Conservation (phyloP, 768 basidiomycete species). For the Mycena capillaripes region DNA sequence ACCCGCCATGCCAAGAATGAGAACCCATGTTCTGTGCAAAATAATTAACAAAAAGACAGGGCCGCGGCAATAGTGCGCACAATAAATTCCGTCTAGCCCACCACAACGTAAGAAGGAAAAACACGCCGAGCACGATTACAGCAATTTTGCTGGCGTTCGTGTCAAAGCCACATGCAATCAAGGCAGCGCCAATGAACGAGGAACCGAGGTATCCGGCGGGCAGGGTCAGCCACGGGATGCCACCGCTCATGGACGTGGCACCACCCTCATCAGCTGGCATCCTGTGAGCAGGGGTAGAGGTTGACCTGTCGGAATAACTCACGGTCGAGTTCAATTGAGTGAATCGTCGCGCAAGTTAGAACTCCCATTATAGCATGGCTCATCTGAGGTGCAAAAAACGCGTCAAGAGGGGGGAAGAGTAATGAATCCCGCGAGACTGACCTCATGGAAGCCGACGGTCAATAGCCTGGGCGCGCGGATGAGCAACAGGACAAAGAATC, state of each 20-base stretch:
- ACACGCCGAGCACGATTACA: slow-evolving; percentile 82
- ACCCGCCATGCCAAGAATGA: slow-evolving; percentile 85
- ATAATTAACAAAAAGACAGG: neutral
- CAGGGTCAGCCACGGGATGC: slow-evolving; percentile 84
- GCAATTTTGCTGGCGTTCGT: slow-evolving; percentile 92
- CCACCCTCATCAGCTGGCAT: slow-evolving; percentile 88
- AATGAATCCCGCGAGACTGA: slow-evolving; percentile 42
- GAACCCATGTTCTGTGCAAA: slow-evolving; percentile 74
- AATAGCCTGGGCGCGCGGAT: slow-evolving; percentile 64
- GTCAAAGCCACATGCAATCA: slow-evolving; percentile 92
- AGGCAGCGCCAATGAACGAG: slow-evolving; percentile 86
- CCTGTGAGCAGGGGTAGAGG: slow-evolving; percentile 17
- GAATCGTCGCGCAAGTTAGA: slow-evolving; percentile 87
- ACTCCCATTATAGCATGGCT: slow-evolving; percentile 87
- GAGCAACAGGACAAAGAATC: slow-evolving; percentile 5
- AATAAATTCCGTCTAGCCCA: slow-evolving; percentile 85
- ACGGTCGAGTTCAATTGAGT: slow-evolving; percentile 92
- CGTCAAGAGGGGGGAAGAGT: slow-evolving; percentile 18
- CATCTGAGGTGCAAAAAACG: slow-evolving; percentile 63
- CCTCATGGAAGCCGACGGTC: slow-evolving; percentile 93
- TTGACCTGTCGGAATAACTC: slow-evolving; percentile 47
- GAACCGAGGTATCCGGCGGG: slow-evolving; percentile 89
- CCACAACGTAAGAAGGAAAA: slow-evolving; percentile 92
- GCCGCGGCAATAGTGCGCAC: slow-evolving; percentile 54
- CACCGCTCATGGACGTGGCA: slow-evolving; percentile 89